Conservation (phyloP, 495 filamentous ascomycete genomes). For the Letharia columbiana region DNA sequence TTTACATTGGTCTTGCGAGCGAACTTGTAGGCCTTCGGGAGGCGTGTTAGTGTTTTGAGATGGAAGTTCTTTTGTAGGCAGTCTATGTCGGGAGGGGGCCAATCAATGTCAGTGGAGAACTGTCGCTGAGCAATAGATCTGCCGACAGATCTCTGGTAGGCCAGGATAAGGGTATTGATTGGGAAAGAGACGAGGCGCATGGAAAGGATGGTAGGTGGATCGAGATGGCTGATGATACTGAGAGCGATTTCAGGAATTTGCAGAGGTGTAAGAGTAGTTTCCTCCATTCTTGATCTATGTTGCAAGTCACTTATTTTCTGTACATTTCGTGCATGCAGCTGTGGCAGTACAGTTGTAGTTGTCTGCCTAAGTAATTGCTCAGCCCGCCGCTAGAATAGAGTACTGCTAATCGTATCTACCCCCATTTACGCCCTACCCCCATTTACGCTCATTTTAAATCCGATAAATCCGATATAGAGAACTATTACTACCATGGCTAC, state of each 20-base stretch:
- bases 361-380: too few species aligned
- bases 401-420: too few species aligned
- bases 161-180: neutral
- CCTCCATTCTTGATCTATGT: neutral
- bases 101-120: neutral
- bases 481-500: too few species aligned
- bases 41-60: neutral
- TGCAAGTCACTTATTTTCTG: too few species aligned
- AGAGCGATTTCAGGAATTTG: neutral
- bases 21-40: neutral
- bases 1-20: neutral
- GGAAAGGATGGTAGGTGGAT: neutral
- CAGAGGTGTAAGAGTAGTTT: neutral
- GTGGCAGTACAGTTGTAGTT: too few species aligned
- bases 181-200: neutral
- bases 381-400: too few species aligned
- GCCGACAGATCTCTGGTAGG: neutral
- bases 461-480: too few species aligned
- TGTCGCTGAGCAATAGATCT: neutral
- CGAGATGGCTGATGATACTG: neutral
- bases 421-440: too few species aligned
- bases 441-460: too few species aligned
- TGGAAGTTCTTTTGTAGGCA: neutral
- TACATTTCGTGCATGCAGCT: too few species aligned
- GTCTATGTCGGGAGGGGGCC: neutral